Evolutionary conservation across 2,329 filamentous ascomycete species (phyloP).

Genomic region (Paraconiothyrium brasiliense): DNA sequence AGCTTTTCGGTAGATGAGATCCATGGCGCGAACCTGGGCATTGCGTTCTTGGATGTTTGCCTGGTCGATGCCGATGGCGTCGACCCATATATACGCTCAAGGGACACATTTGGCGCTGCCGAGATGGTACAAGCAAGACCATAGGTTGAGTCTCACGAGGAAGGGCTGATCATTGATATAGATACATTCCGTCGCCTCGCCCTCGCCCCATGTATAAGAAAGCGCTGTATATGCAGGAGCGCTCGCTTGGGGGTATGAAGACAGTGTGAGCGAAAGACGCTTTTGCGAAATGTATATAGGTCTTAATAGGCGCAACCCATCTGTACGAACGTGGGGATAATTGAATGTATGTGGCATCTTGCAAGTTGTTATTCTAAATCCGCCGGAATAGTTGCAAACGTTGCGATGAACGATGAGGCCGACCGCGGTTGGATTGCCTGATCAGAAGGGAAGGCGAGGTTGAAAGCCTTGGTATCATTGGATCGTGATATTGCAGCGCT

Average conservation of each 20-base stretch:
- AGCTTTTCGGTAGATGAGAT: constrained; percentile 18
- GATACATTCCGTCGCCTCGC: constrained; percentile 11
- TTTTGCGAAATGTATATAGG: background rate
- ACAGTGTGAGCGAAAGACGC: constrained; percentile 6
- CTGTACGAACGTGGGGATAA: background rate
- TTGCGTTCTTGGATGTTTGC: constrained; percentile 15
- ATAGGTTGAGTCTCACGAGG: background rate
- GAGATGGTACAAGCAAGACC: background rate
- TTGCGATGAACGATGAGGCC: no score
- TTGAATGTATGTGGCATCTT: background rate
- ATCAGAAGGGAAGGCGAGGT: no score
- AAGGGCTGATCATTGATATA: constrained; percentile 4
- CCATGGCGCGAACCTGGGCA: constrained; percentile 21
- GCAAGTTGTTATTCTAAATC: background rate
- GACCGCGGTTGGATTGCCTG: no score
- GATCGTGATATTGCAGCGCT: no score
- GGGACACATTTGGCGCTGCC: background rate
- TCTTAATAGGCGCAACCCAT: background rate
- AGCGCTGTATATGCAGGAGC: constrained; percentile 32
- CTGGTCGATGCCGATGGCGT: constrained; percentile 19
- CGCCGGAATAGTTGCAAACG: no score
- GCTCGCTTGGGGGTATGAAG: background rate
- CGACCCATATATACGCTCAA: constrained; percentile 6
- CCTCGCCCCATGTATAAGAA: constrained; percentile 43
- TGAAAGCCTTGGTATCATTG: no score